Evolutionary conservation across 768 basidiomycete genomes (phyloP).

Genomic region (Pholiota conissans): DNA sequence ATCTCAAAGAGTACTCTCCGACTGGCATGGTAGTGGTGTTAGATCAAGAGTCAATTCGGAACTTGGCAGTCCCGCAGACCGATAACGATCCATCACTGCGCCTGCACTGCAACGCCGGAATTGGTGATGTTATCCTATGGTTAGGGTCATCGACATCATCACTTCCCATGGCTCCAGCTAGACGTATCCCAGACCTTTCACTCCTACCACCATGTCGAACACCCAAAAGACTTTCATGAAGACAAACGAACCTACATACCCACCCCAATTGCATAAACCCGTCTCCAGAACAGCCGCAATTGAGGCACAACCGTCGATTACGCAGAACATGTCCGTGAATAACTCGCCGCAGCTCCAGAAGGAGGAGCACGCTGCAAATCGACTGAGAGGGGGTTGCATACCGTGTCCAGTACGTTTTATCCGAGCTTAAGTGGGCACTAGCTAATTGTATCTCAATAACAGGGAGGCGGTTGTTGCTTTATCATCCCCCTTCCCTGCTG

Average conservation of each 20-base stretch:
- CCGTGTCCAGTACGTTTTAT: constrained; percentile 28
- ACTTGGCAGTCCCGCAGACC: neutral
- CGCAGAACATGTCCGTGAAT: neutral
- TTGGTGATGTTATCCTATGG: no score
- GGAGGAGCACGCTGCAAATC: constrained; percentile 11
- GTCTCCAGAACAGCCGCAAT: neutral
- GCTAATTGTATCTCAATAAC: neutral
- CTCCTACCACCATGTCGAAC: neutral
- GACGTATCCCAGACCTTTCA: neutral
- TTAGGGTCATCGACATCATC: constrained; percentile 2
- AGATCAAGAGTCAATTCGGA: constrained; percentile 10
- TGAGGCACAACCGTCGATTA: constrained; percentile 2
- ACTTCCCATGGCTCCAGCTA: no score
- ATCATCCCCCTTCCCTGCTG: constrained; percentile 32
- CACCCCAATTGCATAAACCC: constrained; percentile 12
- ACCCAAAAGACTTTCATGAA: neutral
- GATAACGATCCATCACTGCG: constrained; percentile 22
- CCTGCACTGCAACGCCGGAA: no score
- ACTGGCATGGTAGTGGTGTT: constrained; percentile 39
- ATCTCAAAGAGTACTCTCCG: constrained; percentile 52
- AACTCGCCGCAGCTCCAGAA: neutral
- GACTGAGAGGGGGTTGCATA: constrained; percentile 30
- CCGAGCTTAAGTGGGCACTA: neutral
- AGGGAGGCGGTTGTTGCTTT: constrained; percentile 29
- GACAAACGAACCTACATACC: neutral